These are phyloP conservation scores for Pseudocercospora musae DNA, from an alignment of 2,329 filamentous ascomycete genomes.

Conservation along the genomic window DNA sequence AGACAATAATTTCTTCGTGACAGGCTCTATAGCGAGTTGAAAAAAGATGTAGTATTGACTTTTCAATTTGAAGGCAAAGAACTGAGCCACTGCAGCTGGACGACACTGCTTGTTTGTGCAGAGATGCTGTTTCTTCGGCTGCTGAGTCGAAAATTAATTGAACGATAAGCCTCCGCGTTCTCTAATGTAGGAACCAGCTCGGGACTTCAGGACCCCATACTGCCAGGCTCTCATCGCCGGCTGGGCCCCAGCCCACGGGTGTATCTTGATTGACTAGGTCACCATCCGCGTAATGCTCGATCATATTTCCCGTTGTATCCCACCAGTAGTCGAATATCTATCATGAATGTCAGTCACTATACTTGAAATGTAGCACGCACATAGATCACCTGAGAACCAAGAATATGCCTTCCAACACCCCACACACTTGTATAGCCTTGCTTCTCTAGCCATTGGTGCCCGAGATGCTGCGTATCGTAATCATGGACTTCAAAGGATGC, in stretches of 20 bases:
- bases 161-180: background rate
- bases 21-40: background rate
- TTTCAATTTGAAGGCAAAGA: background rate
- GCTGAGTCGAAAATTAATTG: too few relatives aligned
- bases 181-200: constrained; percentile 1
- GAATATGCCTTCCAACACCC: constrained; percentile 68
- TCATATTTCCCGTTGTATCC: constrained; percentile 51
- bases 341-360: background rate
- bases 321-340: constrained; percentile 67
- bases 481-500: constrained; percentile 67
- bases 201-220: constrained; percentile 2
- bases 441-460: constrained; percentile 63
- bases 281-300: constrained; percentile 60
- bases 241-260: constrained; percentile 37
- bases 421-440: constrained; percentile 63
- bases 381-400: constrained; percentile 55
- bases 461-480: constrained; percentile 65
- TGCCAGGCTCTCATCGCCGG: constrained; percentile 26
- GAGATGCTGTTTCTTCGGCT: background rate
- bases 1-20: background rate
- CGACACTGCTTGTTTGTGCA: background rate
- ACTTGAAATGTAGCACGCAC: background rate
- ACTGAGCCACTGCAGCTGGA: background rate
- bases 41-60: background rate
- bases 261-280: constrained; percentile 59